phyloP scores from a whole-genome alignment of 441 rosid species.

The Francoa sonchifolia region DNA sequence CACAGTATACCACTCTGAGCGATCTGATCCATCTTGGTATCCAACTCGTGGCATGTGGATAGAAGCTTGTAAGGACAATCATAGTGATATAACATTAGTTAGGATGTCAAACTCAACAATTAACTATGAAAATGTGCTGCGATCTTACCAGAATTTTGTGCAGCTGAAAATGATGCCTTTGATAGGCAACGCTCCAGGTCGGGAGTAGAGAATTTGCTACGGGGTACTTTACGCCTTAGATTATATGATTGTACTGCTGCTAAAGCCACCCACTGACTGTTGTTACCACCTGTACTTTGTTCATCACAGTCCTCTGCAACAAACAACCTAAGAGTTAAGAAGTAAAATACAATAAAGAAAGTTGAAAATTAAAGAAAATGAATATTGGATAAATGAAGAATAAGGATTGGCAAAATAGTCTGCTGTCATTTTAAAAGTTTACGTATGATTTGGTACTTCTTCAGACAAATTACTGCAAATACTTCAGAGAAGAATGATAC shows the following conservation, averaged over 20 bases:
- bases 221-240: constrained; percentile 60
- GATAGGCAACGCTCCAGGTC: constrained; percentile 64
- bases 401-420: no score
- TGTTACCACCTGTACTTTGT: constrained; percentile 17
- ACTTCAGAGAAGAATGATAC: neutral
- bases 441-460: no score
- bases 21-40: constrained; percentile 61
- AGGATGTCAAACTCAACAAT: neutral
- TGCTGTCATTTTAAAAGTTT: no score
- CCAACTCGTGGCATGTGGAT: constrained; percentile 90
- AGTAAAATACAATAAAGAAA: neutral
- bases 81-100: neutral
- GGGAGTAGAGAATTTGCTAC: constrained; percentile 53
- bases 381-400: no score
- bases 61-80: constrained; percentile 33
- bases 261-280: constrained; percentile 56
- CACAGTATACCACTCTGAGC: constrained; percentile 72
- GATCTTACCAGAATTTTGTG: constrained; percentile 53
- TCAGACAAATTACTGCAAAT: neutral
- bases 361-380: no score
- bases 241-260: constrained; percentile 73
- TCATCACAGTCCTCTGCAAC: constrained; percentile 27
- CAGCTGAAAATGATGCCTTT: constrained; percentile 56
- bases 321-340: constrained; percentile 1
- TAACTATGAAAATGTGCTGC: neutral